These are phyloP conservation scores for Saraca asoca DNA, from an alignment of 331 rosid species.

Conservation along the genomic window DNA sequence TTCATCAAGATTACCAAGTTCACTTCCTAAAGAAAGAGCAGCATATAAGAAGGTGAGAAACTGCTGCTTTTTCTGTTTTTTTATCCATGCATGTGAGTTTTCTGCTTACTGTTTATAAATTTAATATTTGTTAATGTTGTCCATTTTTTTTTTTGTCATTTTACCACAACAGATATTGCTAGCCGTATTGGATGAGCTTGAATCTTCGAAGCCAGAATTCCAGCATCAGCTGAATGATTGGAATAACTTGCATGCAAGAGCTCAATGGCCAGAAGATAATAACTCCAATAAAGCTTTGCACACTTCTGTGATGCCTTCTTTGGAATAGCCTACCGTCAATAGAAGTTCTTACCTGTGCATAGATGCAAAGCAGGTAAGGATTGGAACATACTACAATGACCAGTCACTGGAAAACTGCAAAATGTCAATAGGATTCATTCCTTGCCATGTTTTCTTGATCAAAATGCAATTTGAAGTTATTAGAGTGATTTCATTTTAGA, in stretches of 20 bases:
- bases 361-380: constrained; percentile 46
- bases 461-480: too few relatives aligned
- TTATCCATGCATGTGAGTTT: background rate
- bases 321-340: constrained; percentile 43
- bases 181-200: constrained; percentile 60
- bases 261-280: constrained; percentile 36
- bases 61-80: background rate
- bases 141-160: constrained; percentile 16
- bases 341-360: constrained; percentile 29
- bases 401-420: background rate
- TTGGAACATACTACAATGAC: too few relatives aligned
- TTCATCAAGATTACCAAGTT: constrained; percentile 61
- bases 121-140: background rate
- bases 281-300: constrained; percentile 34
- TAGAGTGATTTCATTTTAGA: too few relatives aligned
- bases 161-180: constrained; percentile 46
- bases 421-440: too few relatives aligned
- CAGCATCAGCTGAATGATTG: constrained; percentile 40
- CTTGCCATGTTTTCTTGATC: too few relatives aligned
- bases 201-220: constrained; percentile 57
- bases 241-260: constrained; percentile 20
- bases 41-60: constrained; percentile 47
- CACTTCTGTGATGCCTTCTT: constrained; percentile 34
- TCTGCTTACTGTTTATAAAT: background rate
- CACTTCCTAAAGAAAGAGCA: constrained; percentile 45